Conservation (phyloP, 495 filamentous ascomycete genomes). For the Alectoria sarmentosa region DNA sequence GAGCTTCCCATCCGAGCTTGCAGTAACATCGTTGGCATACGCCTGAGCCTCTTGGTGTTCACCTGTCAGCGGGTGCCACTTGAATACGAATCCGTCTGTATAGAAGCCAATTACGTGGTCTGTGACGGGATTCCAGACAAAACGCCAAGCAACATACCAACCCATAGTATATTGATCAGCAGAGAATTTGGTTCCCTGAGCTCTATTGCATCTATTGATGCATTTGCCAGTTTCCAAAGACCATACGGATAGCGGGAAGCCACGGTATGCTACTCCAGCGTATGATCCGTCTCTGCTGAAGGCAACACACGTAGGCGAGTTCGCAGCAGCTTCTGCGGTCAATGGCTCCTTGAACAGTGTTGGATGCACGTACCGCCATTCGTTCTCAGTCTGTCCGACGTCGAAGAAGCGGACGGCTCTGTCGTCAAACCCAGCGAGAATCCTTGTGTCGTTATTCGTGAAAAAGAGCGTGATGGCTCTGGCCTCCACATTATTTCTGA, state of each 20-base stretch:
- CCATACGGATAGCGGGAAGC: constrained; percentile 22
- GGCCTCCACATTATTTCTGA: constrained; percentile 16
- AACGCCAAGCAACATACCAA: constrained; percentile 24
- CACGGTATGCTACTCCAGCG: constrained; percentile 22
- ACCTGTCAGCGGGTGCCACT: constrained; percentile 26
- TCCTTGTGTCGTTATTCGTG: constrained; percentile 12
- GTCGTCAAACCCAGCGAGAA: constrained; percentile 20
- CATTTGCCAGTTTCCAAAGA: constrained; percentile 5
- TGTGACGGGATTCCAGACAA: constrained; percentile 27
- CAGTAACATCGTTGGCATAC: constrained; percentile 17
- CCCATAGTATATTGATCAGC: constrained; percentile 10
- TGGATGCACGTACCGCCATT: background rate
- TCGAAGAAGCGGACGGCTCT: constrained; percentile 2
- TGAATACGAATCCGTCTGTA: constrained; percentile 27
- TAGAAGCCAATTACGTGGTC: constrained; percentile 28
- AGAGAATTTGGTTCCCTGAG: too few species aligned
- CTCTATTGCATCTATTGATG: too few species aligned
- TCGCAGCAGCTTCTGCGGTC: background rate
- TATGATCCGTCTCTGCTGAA: constrained; percentile 21
- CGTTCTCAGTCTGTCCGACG: too few species aligned
- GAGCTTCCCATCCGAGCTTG: constrained; percentile 27
- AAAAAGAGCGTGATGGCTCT: constrained; percentile 21
- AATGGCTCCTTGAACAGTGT: background rate
- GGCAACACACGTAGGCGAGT: background rate
- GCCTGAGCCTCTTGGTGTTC: constrained; percentile 15